These are phyloP conservation scores for Nitzschia sp. DNA, from an alignment of 108 stramenopile genomes.

Conservation along the genomic window DNA sequence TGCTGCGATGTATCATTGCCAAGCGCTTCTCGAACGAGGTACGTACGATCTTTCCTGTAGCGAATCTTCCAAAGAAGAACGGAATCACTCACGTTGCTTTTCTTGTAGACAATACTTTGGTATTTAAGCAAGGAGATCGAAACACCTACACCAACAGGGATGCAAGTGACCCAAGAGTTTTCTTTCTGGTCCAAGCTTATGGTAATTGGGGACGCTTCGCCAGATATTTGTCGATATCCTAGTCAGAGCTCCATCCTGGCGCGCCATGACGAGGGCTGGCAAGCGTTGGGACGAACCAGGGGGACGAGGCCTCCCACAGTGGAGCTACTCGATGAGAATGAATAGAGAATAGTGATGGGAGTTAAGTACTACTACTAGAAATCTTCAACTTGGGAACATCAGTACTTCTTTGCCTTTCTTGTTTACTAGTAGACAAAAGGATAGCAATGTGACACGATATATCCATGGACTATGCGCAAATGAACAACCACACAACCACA, in stretches of 20 bases:
- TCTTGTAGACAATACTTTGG: constrained; percentile 63
- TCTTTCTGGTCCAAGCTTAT: constrained; percentile 68
- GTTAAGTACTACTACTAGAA: too few relatives aligned
- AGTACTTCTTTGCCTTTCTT: too few relatives aligned
- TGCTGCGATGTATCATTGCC: constrained; percentile 69
- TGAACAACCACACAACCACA: too few relatives aligned
- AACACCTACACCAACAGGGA: constrained; percentile 7
- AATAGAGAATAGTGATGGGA: background rate
- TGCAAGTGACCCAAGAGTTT: constrained; percentile 46
- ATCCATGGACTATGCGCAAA: too few relatives aligned
- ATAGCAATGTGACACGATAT: too few relatives aligned
- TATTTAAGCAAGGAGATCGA: constrained; percentile 81
- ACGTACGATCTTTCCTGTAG: too few relatives aligned
- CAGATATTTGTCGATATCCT: constrained; percentile 65
- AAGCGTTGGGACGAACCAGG: constrained; percentile 36
- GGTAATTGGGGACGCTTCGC: constrained; percentile 55
- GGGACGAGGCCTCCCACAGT: constrained; percentile 57
- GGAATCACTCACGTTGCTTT: too few relatives aligned
- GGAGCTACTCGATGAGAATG: constrained; percentile 50
- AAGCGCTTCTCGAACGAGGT: constrained; percentile 75
- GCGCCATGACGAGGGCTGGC: constrained; percentile 49
- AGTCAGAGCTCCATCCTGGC: constrained; percentile 59
- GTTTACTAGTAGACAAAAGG: too few relatives aligned
- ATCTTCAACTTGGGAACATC: too few relatives aligned
- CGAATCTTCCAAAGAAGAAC: too few relatives aligned